Percentiles rank a stretch among this genome's conserved stretches.
These are phyloP conservation scores for Aspergillus bertholletiae DNA, from an alignment of 495 filamentous ascomycete species.

Conservation along the genomic window DNA sequence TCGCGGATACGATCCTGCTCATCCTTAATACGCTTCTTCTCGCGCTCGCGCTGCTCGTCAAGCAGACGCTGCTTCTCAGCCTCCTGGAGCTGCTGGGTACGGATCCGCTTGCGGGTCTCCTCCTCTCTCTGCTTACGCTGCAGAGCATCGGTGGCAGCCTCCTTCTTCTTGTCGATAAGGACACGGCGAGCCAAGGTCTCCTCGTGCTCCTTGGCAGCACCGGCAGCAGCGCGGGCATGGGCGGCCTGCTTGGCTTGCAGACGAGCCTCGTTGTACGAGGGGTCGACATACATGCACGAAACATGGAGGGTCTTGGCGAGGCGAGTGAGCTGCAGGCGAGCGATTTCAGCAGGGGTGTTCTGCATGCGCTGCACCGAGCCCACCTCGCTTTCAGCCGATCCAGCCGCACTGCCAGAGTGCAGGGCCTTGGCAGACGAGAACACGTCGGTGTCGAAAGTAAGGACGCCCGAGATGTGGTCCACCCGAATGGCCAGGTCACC, in stretches of 20 bases:
- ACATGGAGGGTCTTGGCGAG: constrained; percentile 87
- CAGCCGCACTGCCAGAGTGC: constrained; percentile 77
- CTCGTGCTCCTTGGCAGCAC: constrained; percentile 85
- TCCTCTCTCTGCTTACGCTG: constrained; percentile 90
- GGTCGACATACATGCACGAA: constrained; percentile 93
- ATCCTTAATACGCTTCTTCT: constrained; percentile 80
- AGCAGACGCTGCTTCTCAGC: constrained; percentile 83
- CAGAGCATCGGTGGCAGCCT: constrained; percentile 78
- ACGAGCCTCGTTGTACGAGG: constrained; percentile 75
- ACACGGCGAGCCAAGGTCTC: constrained; percentile 85
- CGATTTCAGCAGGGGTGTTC: constrained; percentile 96
- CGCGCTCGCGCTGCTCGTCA: constrained; percentile 87
- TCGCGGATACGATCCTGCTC: constrained; percentile 90
- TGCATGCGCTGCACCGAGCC: constrained; percentile 91
- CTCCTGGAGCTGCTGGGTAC: constrained; percentile 80
- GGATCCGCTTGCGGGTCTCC: constrained; percentile 75
- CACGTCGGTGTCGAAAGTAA: constrained; percentile 96
- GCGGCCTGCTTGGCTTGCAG: constrained; percentile 76
- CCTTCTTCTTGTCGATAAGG: constrained; percentile 94
- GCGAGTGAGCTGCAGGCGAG: constrained; percentile 88
- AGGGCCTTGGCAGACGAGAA: constrained; percentile 95
- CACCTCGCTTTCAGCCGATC: constrained; percentile 83
- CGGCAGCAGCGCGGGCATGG: constrained; percentile 73
- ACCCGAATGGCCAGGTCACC: constrained; percentile 95
- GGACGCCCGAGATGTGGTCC: constrained; percentile 87